phyloP scores from a whole-genome alignment of 176 grass and related monocot genomes.

The Olyra latifolia region DNA sequence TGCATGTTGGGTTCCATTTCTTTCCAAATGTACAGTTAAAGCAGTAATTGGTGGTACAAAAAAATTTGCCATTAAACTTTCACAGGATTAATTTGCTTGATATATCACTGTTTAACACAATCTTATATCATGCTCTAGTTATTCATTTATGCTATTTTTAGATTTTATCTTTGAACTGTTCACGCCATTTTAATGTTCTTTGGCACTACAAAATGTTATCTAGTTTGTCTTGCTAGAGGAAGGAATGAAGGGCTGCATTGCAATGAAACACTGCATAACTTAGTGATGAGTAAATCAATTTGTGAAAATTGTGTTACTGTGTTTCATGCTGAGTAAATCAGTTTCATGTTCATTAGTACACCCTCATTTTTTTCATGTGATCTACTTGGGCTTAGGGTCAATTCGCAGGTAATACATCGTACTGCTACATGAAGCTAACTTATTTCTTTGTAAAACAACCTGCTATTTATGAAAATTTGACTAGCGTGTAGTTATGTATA shows the following conservation, averaged over 20 bases:
- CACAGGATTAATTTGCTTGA: slow-evolving; percentile 18
- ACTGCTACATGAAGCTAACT: background rate
- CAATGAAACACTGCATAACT: background rate
- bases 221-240: slow-evolving; percentile 25
- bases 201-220: slow-evolving; percentile 8
- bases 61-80: slow-evolving; percentile 5
- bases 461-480: slow-evolving; percentile 20
- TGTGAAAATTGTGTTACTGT: background rate
- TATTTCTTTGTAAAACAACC: background rate
- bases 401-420: background rate
- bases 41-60: slow-evolving; percentile 38
- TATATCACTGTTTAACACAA: slow-evolving; percentile 12
- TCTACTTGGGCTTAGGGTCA: background rate
- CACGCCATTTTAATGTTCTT: background rate
- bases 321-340: background rate
- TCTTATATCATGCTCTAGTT: slow-evolving; percentile 15
- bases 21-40: slow-evolving; percentile 41
- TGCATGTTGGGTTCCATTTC: slow-evolving; percentile 46
- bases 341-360: background rate
- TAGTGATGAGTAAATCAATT: slow-evolving; percentile 1
- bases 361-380: background rate
- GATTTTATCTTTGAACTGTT: slow-evolving; percentile 4
- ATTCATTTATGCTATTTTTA: background rate
- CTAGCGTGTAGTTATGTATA: background rate
- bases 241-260: background rate